phyloP scores from a whole-genome alignment of 2,329 filamentous ascomycete genomes.

The Ophiostoma himal-ulmi region DNA sequence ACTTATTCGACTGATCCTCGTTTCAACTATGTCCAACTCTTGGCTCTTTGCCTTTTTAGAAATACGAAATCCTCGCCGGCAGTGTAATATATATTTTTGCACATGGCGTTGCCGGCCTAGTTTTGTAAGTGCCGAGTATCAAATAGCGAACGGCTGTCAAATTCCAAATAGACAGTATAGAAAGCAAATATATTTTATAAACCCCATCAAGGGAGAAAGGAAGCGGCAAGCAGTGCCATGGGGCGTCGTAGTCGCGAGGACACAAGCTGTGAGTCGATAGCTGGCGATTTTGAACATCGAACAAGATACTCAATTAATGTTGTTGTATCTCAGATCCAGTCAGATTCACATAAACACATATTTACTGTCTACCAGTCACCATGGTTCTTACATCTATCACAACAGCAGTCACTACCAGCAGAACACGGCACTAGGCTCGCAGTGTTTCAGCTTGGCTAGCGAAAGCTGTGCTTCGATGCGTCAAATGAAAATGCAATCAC shows the following conservation, averaged over 20 bases:
- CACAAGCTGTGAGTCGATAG: background rate
- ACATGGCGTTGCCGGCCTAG: constrained; percentile 5
- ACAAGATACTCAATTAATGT: background rate
- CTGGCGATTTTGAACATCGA: background rate
- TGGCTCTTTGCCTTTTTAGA: background rate
- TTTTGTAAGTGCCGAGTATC: background rate
- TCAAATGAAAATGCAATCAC: background rate
- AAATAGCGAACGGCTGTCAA: background rate
- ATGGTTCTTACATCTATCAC: background rate
- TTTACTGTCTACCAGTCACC: background rate
- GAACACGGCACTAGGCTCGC: background rate
- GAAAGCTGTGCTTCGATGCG: background rate
- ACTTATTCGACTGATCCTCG: background rate
- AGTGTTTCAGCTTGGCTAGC: background rate
- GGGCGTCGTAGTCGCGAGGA: background rate
- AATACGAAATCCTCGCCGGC: background rate
- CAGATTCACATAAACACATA: background rate
- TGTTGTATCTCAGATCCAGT: background rate
- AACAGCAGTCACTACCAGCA: background rate
- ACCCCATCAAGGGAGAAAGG: background rate
- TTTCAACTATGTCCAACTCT: background rate
- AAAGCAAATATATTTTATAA: background rate
- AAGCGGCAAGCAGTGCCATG: background rate
- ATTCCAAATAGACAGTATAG: background rate
- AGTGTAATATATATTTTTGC: background rate